Conservation (phyloP, 441 rosid genomes). For the Euphorbia schlechtendalii region DNA sequence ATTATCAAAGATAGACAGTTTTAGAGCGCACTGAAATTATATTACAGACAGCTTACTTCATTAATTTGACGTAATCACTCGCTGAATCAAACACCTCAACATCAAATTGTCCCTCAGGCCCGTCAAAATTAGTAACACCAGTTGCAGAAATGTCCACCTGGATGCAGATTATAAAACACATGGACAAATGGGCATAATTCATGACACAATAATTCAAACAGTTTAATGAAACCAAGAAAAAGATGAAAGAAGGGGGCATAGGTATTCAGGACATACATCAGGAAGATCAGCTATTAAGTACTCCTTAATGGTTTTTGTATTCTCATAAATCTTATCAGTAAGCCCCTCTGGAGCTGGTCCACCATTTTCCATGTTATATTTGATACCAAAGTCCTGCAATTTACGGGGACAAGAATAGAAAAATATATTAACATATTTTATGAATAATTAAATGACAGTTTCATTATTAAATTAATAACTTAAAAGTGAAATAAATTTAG, state of each 20-base stretch:
- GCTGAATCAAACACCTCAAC: slow-evolving; percentile 96
- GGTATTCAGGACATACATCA: slow-evolving; percentile 44
- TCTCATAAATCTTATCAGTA: slow-evolving; percentile 90
- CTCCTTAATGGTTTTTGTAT: slow-evolving; percentile 82
- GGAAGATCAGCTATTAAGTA: slow-evolving; percentile 77
- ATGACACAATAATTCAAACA: background rate
- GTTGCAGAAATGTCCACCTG: slow-evolving; percentile 72
- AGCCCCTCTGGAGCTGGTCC: slow-evolving; percentile 99
- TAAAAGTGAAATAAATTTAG: background rate
- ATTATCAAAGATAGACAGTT: background rate
- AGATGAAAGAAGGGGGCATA: background rate
- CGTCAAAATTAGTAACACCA: slow-evolving; percentile 64
- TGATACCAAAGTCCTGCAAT: slow-evolving; percentile 93
- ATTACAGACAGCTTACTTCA: slow-evolving; percentile 61
- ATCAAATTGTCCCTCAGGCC: slow-evolving; percentile 84
- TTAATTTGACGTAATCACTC: slow-evolving; percentile 75
- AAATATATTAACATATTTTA: too few species aligned
- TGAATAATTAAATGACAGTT: too few species aligned
- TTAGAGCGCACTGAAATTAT: background rate
- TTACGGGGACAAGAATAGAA: background rate
- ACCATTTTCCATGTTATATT: slow-evolving; percentile 99
- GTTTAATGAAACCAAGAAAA: background rate
- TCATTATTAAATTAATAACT: background rate
- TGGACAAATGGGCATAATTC: slow-evolving; percentile 4
- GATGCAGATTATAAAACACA: slow-evolving; percentile 13